Percentiles rank a stretch among this genome's conserved stretches.
Evolutionary conservation across 768 basidiomycete genomes (phyloP).

Genomic region (Hortiboletus campestris): DNA sequence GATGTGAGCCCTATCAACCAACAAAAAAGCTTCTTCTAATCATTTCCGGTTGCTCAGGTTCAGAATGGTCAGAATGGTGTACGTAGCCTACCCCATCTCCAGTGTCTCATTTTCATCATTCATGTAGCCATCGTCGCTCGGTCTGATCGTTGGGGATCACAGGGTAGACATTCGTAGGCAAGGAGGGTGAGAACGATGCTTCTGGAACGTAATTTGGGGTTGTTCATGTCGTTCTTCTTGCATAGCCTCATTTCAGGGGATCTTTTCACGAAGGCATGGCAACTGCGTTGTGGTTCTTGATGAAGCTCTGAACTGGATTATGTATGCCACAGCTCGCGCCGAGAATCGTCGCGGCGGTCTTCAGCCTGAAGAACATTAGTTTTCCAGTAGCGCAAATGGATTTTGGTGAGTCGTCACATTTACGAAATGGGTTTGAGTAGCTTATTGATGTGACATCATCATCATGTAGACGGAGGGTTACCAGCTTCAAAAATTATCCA

Average conservation of each 20-base stretch:
- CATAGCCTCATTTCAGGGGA: constrained; percentile 34
- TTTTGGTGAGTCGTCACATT: constrained; percentile 4
- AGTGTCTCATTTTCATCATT: background rate
- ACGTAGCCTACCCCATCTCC: constrained; percentile 11
- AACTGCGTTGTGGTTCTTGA: background rate
- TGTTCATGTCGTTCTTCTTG: background rate
- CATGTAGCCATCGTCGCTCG: constrained; percentile 3
- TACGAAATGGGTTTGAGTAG: background rate
- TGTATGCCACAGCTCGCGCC: constrained; percentile 39
- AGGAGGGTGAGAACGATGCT: constrained; percentile 18
- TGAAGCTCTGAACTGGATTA: constrained; percentile 17
- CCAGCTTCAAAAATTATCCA: constrained; percentile 15
- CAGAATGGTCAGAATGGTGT: constrained; percentile 42
- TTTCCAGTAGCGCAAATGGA: background rate
- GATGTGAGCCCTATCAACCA: constrained; percentile 27
- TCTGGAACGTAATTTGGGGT: background rate
- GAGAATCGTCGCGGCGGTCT: constrained; percentile 42
- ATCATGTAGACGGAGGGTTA: constrained; percentile 3
- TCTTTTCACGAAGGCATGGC: constrained; percentile 19
- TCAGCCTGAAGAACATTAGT: constrained; percentile 36
- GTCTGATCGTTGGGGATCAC: constrained; percentile 6
- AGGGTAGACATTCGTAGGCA: constrained; percentile 11
- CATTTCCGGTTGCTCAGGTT: constrained; percentile 39
- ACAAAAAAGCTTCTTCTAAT: constrained; percentile 21
- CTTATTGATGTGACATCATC: too few species aligned